Evolutionary conservation across 148 eudicot genomes (phyloP).

Genomic region (Amaranthus palmeri): DNA sequence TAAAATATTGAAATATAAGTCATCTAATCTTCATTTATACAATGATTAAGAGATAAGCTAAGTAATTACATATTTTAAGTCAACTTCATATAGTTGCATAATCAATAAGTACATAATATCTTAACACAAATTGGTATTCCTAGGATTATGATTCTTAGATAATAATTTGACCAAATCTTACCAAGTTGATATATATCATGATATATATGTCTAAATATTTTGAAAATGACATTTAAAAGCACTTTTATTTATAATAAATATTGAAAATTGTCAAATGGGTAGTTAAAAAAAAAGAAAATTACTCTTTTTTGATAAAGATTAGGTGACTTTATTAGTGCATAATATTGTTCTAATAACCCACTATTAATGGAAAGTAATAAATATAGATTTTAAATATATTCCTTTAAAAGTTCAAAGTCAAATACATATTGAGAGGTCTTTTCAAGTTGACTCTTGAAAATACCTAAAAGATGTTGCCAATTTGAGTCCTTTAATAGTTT

Average conservation of each 20-base stretch:
- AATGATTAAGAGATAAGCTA: no score
- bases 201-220: not conserved
- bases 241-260: not conserved
- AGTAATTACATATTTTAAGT: not conserved
- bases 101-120: not conserved
- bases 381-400: not conserved
- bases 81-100: not conserved
- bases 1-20: no score
- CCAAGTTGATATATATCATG: not conserved
- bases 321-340: slow-evolving; percentile 1
- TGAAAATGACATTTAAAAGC: slow-evolving; percentile 9
- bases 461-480: not conserved
- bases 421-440: not conserved
- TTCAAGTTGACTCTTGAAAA: not conserved
- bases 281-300: not conserved
- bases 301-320: not conserved
- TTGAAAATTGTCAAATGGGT: not conserved
- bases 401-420: not conserved
- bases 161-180: slow-evolving; percentile 8
- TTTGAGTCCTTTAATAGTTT: slow-evolving; percentile 1
- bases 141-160: slow-evolving; percentile 8
- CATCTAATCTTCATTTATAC: no score
- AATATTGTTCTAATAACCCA: slow-evolving; percentile 1
- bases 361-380: not conserved
- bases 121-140: not conserved